Base-by-base conservation (phyloP, 805 yeast species). In the Ogataea dorogensis region DNA sequence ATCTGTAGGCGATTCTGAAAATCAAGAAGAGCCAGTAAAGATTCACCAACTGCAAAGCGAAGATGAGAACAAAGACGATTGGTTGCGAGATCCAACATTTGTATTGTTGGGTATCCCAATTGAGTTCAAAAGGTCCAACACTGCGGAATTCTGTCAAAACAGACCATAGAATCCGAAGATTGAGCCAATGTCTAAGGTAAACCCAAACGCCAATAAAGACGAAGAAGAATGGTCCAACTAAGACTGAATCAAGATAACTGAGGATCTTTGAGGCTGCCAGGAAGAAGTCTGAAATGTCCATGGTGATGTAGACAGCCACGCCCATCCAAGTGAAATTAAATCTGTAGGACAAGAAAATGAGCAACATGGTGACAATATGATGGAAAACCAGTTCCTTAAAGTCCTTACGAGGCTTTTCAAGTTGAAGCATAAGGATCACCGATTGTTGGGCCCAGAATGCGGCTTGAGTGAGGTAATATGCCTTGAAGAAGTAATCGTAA, bases 281-380 rank as follows among this genome's bases (percentile, higher is more conserved):
- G 64, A 88, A 85, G 61, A 87, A 79, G 67, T 93, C 99, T 12
- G 95, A 84, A 24, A 88, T 73, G 63, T 93, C 99, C 99, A 93
- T 93, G 16, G 98, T 87, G 51, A 93, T 75, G 60, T 86, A 93
- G 34, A 93, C 76, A 12, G 83, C 85, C 22, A 93, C 61, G 5
- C 99, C 99, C 75, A 93, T 91, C 79, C 94, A 86, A 11, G 96
- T 86, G 70, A 88, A 93, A 63, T 93, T 96, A 72, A 93, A 93
- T 49, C 89, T 77, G 61, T 93, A 91, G 8, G 96, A 86, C 36
- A 76, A 70, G 77, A 83, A 81, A 52, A 93, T 88, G 50, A 93
- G 74, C 4, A 87, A 76, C 59, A 93, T 79, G 17, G 99, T 93
- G 46, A 93, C 79, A 44, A 93, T 74, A 60, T 93, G 99, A 63